Base-by-base conservation (phyloP, 2,329 filamentous ascomycete species). In the Talaromyces amestolkiae region DNA sequence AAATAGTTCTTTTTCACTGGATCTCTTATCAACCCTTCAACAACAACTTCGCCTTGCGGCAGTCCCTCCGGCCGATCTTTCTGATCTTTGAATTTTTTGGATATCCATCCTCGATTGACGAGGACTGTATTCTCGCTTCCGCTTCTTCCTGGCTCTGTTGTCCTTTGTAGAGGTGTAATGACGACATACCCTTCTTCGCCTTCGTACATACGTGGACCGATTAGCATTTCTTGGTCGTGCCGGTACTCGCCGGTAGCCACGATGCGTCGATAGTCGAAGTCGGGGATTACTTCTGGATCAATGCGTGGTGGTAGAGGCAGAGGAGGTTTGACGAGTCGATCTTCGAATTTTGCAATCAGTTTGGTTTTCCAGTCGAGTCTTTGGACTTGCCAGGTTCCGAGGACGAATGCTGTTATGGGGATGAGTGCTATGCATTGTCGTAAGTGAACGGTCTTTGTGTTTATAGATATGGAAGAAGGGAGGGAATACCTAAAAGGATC, bases 1-100 rank as follows among this genome's bases (percentile, higher is more conserved):
- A 99, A 99, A 86, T 93, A 90, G 77, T 99, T 99, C 84, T 94
- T 96, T 85, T 96, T 95, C 87, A 92, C 96, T 9, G 94, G 94
- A 80, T 95, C 88, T 66, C 95, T 81, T 75, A 99, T 76, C 76
- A 99, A 73, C 0, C 95, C 95, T 79, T 97, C 89, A 2, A 99
- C 88, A 0, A 85, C 86, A 10, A 98, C 89, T 72, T 90, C 87
- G 0, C 88, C 92, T 58, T 74, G 76, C 0, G 91, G 90, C 70
- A 98, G 71, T 1, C 88, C 87, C 27, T 87, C 85, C 0, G 84
- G 81, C 43, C 92, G 81, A 64, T 83, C 81, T 69, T 81, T 81
- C 79, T 93, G 90, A 66, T 86, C 79, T 64, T 85, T 85, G 72
- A 90, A 83, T 70, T 88, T 88, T 82, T 92, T 94, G 53, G 87